Base-by-base conservation (phyloP, 306 rosid genomes). In the Canavalia ensiformis region DNA sequence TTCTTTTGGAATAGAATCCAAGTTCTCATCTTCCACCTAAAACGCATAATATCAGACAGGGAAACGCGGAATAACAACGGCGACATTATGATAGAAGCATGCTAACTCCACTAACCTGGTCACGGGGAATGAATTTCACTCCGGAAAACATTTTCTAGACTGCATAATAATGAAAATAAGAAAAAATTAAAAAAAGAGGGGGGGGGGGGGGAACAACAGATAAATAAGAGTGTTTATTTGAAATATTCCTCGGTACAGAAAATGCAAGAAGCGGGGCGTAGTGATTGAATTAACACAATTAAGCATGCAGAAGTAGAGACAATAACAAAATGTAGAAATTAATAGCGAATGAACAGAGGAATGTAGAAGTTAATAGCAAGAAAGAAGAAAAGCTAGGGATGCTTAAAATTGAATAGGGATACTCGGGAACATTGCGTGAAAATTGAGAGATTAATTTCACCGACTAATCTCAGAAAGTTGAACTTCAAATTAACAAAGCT, bases 111-210 rank as follows among this genome's bases (percentile, higher is more conserved):
- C 77, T 72, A 7, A 88, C 78, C 88, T 88, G 72, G 54, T 82
- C 87, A 62, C 88, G 90, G 7, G 87, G 85, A 78, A 88, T 79
- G 68, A 88, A 82, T 37, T 88, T 88, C 52, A 88, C 75, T 25
- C 85, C 84, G 12, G 87, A 84, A 85, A 88, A 65, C 90, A 88
- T 88, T 82, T 66, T 66, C 62, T 12, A 68, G 30, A 25, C 87
- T 68, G 78, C 35, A 59, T 25, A 68, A 46, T 13, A 52, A 42
- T 39, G 52, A 63, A 65, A 30, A 0, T 1, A 68, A 25, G 49
- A 65, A 30, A 4, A 42, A 30, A 18, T 18, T 18, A 18, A 18
- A 18, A 18, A 18, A 18, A 0, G 25, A 0, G 25, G 25, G 25
- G 25, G 25, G 25, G 25, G 25, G 25, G 25, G 25, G 25, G 25